Evolutionary conservation across 306 rosid species (phyloP).

Genomic region (Trifolium subterraneum): DNA sequence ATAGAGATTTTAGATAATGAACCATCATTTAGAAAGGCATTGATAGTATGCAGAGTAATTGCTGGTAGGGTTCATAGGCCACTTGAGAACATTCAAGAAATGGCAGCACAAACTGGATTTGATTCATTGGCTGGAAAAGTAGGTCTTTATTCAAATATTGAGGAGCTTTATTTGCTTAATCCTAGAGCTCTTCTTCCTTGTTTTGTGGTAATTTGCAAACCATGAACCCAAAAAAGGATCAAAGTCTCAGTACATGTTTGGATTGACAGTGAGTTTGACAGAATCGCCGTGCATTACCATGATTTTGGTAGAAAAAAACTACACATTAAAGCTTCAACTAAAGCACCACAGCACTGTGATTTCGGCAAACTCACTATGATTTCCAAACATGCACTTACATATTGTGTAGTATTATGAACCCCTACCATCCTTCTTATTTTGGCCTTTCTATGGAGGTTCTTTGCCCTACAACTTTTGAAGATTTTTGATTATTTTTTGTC

Average conservation of each 20-base stretch:
- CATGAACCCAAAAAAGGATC: slow-evolving; percentile 55
- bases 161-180: slow-evolving; percentile 87
- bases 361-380: neutral
- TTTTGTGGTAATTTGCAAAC: slow-evolving; percentile 87
- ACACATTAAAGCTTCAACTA: neutral
- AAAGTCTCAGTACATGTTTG: neutral
- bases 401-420: slow-evolving; percentile 47
- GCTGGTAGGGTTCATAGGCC: slow-evolving; percentile 97
- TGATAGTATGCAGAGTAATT: slow-evolving; percentile 92
- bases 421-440: slow-evolving; percentile 2
- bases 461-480: slow-evolving; percentile 43
- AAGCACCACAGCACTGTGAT: neutral
- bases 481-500: slow-evolving; percentile 47
- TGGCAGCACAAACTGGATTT: slow-evolving; percentile 74
- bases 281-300: neutral
- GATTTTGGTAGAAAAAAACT: neutral
- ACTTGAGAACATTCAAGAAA: slow-evolving; percentile 78
- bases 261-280: neutral
- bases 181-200: slow-evolving; percentile 95
- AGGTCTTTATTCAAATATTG: slow-evolving; percentile 82
- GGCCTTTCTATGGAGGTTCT: slow-evolving; percentile 37
- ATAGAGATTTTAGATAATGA: slow-evolving; percentile 43
- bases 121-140: slow-evolving; percentile 95
- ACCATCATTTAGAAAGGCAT: slow-evolving; percentile 60
- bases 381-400: neutral